These are phyloP conservation scores for Cryptococcus sp. DNA, from an alignment of 1,284 basidiomycete species.

Conservation along the genomic window DNA sequence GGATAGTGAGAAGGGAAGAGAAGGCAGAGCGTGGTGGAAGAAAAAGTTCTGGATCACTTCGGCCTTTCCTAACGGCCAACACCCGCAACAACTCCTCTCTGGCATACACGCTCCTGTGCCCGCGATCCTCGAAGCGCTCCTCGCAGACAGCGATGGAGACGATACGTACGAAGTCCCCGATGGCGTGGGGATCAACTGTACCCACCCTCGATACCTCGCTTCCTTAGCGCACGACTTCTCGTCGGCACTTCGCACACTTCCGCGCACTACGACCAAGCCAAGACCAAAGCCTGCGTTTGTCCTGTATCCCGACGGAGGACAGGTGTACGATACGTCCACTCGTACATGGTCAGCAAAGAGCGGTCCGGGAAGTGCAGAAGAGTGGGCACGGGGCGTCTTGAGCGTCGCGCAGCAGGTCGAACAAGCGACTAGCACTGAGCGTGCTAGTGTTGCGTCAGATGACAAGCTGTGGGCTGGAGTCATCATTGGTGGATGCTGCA, in stretches of 20 bases:
- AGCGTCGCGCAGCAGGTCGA: conserved; percentile 38
- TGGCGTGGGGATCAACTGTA: conserved; percentile 74
- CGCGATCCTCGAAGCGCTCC: conserved; percentile 54
- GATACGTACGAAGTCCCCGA: conserved; percentile 46
- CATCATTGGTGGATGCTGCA: conserved; percentile 73
- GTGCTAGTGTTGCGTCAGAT: not conserved
- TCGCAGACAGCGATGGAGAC: conserved; percentile 1
- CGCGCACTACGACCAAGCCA: not conserved
- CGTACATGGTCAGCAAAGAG: conserved; percentile 55
- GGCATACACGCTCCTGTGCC: conserved; percentile 33
- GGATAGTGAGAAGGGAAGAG: not conserved
- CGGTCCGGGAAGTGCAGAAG: conserved; percentile 15
- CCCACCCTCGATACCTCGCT: conserved; percentile 49
- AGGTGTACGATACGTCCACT: conserved; percentile 59
- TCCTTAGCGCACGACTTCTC: conserved; percentile 1
- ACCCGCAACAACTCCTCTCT: conserved; percentile 55
- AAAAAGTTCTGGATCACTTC: conserved; percentile 77
- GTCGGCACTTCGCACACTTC: conserved; percentile 3
- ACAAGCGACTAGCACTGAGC: conserved; percentile 1
- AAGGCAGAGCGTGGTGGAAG: conserved; percentile 24
- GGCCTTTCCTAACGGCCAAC: conserved; percentile 63
- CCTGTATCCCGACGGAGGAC: conserved; percentile 72
- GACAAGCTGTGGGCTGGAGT: conserved; percentile 59
- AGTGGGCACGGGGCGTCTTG: conserved; percentile 58
- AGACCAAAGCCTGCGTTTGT: conserved; percentile 60